These are phyloP conservation scores for Passiflora organensis DNA, from an alignment of 345 rosid species.

Conservation along the genomic window DNA sequence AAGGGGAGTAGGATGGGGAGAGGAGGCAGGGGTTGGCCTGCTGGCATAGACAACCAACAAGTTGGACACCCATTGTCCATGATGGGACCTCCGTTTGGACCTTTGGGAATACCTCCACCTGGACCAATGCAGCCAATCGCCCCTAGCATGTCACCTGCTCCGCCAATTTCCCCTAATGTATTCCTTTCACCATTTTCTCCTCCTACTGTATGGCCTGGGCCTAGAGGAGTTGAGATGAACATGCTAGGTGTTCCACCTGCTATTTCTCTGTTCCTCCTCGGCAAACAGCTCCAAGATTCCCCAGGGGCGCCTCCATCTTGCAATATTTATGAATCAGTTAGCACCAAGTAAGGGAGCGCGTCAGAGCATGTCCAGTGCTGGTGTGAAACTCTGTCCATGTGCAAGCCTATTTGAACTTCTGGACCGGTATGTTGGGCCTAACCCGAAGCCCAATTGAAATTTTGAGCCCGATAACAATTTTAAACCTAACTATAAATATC, in stretches of 20 bases:
- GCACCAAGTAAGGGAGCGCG: conserved; percentile 85
- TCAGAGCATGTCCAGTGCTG: conserved; percentile 43
- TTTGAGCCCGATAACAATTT: no score
- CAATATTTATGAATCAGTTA: conserved; percentile 68
- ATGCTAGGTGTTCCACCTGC: conserved; percentile 80
- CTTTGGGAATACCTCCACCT: conserved; percentile 89
- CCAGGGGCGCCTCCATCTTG: conserved; percentile 61
- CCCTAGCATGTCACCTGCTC: conserved; percentile 81
- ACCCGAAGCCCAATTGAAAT: no score
- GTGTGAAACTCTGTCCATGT: no score
- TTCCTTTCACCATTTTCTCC: conserved; percentile 75
- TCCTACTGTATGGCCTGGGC: conserved; percentile 84
- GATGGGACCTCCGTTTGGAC: conserved; percentile 86
- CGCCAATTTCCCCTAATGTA: conserved; percentile 68
- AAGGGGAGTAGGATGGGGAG: conserved; percentile 79
- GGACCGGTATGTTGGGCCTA: no score
- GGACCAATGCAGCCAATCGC: conserved; percentile 77
- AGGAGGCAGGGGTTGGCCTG: conserved; percentile 76
- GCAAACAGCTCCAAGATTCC: conserved; percentile 73
- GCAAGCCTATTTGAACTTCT: no score
- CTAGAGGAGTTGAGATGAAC: conserved; percentile 86
- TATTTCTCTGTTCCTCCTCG: conserved; percentile 77
- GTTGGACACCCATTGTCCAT: conserved; percentile 67
- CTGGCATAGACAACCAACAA: conserved; percentile 83
- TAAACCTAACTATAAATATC: no score